Base-by-base conservation (phyloP, 176 grass and related monocot species). In the Stipa capillata region DNA sequence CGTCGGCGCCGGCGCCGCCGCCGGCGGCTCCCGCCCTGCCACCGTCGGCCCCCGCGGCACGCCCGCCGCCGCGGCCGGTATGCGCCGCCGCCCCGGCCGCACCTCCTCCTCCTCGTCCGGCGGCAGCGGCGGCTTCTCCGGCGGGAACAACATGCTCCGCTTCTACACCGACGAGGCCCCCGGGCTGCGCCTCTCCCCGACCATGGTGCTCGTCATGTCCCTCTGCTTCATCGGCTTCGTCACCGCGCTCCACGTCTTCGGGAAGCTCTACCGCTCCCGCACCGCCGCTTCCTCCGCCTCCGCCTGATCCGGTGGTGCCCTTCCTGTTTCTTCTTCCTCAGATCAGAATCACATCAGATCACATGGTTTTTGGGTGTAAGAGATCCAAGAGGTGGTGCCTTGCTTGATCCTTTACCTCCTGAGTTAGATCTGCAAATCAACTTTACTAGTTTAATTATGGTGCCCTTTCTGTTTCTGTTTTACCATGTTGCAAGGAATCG, bases 1-100 rank as follows among this genome's bases (percentile, higher is more conserved):
- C 55, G 68, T 86, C 53, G 72, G 47, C 49, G 77, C 44, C 76
- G 72, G 31, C 16, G 69, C 44, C 65, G 83, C 29, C 2, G 71
- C 54, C 21, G 55, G 66, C n/a, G n/a, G n/a, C n/a, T n/a, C n/a
- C 34, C 87, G 91, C 42, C 84, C 87, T 6, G 33, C 71, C 60
- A 90, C 84, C 34, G 87, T 83, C 0, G 91, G 84, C 0, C 87
- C 90, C 4, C 87, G 87, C 20, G 91, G 91, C 45, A 87, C 87
- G 16, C 65, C 91, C 1, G 91, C 91, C 0, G 87, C 91, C 2
- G 79, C 87, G 2, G 91, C 91, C 0, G 91, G 87, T 66, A 84
- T 87, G 87, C 79, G 80, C 23, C 79, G 81, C 63, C 79, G 84
- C 70, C 76, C 76, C 15, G 14, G n/a, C n/a, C n/a, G n/a, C n/a